A percentile compares a stretch with the other conserved stretches of the same genome.
These are phyloP conservation scores for Kandelia obovata DNA, from an alignment of 345 rosid genomes.

Conservation along the genomic window DNA sequence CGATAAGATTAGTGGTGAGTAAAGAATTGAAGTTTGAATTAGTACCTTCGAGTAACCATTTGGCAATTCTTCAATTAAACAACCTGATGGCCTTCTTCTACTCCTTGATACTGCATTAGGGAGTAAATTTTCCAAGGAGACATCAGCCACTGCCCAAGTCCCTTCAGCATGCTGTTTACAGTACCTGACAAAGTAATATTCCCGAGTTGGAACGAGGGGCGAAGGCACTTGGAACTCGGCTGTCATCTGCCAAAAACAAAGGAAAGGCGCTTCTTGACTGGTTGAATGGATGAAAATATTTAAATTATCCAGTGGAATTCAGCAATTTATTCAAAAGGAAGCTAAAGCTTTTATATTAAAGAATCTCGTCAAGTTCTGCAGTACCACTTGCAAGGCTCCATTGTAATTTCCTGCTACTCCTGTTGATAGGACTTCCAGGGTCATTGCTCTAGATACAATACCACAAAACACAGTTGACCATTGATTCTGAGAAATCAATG, in stretches of 20 bases:
- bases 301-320: too few relatives aligned
- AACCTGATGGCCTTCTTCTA: slow-evolving; percentile 91
- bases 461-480: slow-evolving; percentile 84
- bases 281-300: neutral
- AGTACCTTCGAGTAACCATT: slow-evolving; percentile 92
- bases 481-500: slow-evolving; percentile 46
- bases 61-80: slow-evolving; percentile 82
- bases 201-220: slow-evolving; percentile 78
- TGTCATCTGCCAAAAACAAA: slow-evolving; percentile 52
- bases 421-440: slow-evolving; percentile 79
- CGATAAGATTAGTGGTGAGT: too few relatives aligned
- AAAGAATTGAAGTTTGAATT: neutral
- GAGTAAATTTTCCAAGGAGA: slow-evolving; percentile 66
- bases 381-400: slow-evolving; percentile 95
- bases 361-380: neutral
- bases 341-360: too few relatives aligned
- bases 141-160: slow-evolving; percentile 92
- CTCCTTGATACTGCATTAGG: slow-evolving; percentile 42
- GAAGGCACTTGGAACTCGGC: slow-evolving; percentile 93
- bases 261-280: neutral
- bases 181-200: slow-evolving; percentile 74
- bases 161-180: slow-evolving; percentile 79
- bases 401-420: slow-evolving; percentile 96
- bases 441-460: slow-evolving; percentile 81
- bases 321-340: too few relatives aligned